Conservation (phyloP, 805 yeast species). For the Alloascoidea hylecoeti region DNA sequence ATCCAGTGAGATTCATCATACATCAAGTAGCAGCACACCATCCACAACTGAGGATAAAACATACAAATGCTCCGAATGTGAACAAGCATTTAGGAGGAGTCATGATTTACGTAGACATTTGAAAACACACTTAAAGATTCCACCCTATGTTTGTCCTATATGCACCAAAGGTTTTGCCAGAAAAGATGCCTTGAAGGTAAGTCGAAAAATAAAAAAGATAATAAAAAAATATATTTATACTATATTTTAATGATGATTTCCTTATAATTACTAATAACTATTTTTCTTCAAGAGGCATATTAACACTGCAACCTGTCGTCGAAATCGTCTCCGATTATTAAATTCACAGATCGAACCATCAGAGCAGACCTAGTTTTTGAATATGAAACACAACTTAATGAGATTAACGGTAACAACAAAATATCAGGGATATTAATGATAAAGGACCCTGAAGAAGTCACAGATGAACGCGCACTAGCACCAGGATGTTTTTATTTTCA, state of each 20-base stretch:
- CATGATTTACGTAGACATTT: conserved; percentile 27
- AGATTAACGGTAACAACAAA: too few relatives aligned
- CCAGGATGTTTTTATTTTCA: too few relatives aligned
- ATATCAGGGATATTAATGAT: too few relatives aligned
- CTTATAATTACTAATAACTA: background rate
- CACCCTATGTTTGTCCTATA: conserved; percentile 60
- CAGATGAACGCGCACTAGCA: too few relatives aligned
- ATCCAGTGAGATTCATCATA: too few relatives aligned
- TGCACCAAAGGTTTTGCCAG: conserved; percentile 81
- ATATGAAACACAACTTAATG: too few relatives aligned
- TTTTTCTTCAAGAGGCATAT: conserved; percentile 32
- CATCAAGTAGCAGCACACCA: too few relatives aligned
- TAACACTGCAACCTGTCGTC: conserved; percentile 60
- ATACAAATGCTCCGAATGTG: background rate
- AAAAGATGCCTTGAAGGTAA: conserved; percentile 55
- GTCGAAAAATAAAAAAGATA: too few relatives aligned
- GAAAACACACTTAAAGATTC: conserved; percentile 55
- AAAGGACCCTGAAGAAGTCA: too few relatives aligned
- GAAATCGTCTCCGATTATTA: conserved; percentile 29
- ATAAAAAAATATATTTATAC: too few relatives aligned
- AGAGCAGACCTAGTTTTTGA: too few relatives aligned
- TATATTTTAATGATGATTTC: background rate
- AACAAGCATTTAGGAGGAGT: background rate
- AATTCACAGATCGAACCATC: conserved; percentile 1
- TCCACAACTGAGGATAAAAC: too few relatives aligned